A percentile compares a stretch with the other conserved stretches of the same genome.
These are phyloP conservation scores for Eucalyptus fibrosa DNA, from an alignment of 345 rosid genomes.

Conservation along the genomic window DNA sequence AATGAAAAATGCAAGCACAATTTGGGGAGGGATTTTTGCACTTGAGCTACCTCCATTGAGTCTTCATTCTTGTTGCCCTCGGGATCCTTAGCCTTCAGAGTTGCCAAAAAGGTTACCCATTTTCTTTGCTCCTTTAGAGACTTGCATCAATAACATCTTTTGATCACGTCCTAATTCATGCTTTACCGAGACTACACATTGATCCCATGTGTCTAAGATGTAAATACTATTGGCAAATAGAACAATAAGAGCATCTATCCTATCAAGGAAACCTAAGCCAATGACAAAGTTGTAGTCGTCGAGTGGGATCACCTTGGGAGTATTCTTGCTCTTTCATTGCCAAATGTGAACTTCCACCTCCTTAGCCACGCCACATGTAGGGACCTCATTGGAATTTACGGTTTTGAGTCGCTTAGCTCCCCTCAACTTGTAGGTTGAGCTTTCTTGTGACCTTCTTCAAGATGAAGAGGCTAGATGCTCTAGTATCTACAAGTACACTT, in stretches of 20 bases:
- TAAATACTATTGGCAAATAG: too few relatives aligned
- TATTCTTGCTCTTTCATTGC: background rate
- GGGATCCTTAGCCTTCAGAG: background rate
- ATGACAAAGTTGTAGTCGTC: background rate
- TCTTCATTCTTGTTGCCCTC: background rate
- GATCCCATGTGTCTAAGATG: background rate
- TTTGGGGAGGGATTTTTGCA: background rate
- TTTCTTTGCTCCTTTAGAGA: background rate
- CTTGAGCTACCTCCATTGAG: background rate
- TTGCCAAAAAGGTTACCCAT: background rate
- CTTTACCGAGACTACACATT: background rate
- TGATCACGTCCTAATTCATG: background rate
- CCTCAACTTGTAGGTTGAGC: background rate
- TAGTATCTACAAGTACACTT: background rate
- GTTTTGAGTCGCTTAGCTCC: accelerated
- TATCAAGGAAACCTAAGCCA: background rate
- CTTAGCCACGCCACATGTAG: background rate
- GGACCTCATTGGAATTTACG: background rate
- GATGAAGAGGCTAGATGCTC: background rate
- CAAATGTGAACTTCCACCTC: background rate
- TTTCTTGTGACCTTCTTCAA: background rate
- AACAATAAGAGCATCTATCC: background rate
- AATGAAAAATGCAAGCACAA: too few relatives aligned
- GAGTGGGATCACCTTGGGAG: background rate
- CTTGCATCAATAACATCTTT: background rate